Evolutionary conservation across 257 asterid genomes (phyloP).

Genomic region (Capsicum chinense): DNA sequence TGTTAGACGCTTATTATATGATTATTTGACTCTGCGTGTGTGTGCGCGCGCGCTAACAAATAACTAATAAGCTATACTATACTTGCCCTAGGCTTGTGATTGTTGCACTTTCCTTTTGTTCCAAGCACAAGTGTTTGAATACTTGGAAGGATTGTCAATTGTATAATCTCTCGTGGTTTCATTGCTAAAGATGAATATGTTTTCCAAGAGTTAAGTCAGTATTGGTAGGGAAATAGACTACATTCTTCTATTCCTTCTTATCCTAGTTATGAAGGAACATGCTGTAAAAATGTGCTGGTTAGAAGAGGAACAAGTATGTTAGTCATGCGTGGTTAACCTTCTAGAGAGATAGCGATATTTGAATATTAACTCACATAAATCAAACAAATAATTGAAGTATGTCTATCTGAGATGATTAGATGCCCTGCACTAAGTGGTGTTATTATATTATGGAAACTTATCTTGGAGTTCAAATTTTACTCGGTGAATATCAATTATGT

Average conservation of each 20-base stretch:
- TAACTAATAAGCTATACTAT: too few species aligned
- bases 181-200: background rate
- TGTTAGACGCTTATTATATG: background rate
- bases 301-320: background rate
- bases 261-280: background rate
- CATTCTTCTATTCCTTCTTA: background rate
- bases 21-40: too few species aligned
- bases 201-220: background rate
- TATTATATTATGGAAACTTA: too few species aligned
- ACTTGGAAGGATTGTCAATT: background rate
- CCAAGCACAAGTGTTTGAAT: too few species aligned
- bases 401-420: background rate
- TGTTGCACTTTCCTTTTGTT: too few species aligned
- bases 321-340: too few species aligned
- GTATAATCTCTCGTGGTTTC: background rate
- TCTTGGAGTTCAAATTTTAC: background rate
- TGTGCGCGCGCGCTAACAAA: too few species aligned
- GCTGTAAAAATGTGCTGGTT: background rate
- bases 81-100: too few species aligned
- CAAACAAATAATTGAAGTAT: background rate
- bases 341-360: too few species aligned
- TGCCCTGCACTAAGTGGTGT: background rate
- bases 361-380: too few species aligned
- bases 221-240: background rate
- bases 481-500: background rate